A percentile compares a stretch with the other conserved stretches of the same genome.
These are phyloP conservation scores for Oxyria digyna DNA, from an alignment of 148 eudicot species.

Conservation along the genomic window DNA sequence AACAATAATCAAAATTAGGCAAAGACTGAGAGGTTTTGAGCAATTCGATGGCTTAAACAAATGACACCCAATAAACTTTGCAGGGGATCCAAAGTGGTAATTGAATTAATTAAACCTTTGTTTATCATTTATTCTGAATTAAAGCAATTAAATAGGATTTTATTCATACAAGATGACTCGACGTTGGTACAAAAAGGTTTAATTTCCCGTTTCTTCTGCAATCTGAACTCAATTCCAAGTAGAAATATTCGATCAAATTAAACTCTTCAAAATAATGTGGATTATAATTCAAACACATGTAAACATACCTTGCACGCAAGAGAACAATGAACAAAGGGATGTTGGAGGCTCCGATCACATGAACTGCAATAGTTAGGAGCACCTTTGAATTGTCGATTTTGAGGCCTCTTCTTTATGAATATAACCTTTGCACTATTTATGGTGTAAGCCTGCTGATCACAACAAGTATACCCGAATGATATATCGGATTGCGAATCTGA, in stretches of 20 bases:
- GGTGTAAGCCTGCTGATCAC: conserved; percentile 56
- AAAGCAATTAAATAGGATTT: neutral
- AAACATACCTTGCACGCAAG: conserved; percentile 81
- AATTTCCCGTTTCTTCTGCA: neutral
- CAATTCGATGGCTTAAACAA: conserved; percentile 1
- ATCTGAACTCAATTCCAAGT: neutral
- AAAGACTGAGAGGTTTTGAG: conserved; percentile 5
- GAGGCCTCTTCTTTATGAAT: conserved; percentile 93
- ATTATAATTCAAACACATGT: neutral
- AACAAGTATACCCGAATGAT: neutral
- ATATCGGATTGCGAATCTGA: neutral
- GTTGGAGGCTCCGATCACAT: conserved; percentile 92
- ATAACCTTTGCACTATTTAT: conserved; percentile 86
- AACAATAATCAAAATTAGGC: neutral
- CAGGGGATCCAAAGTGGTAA: conserved; percentile 8
- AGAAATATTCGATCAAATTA: neutral
- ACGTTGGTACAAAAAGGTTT: neutral
- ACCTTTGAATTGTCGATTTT: conserved; percentile 90
- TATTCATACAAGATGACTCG: neutral
- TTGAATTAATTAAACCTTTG: neutral
- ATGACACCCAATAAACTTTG: conserved; percentile 3
- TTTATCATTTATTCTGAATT: neutral
- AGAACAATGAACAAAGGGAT: conserved; percentile 87
- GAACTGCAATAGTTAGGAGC: conserved; percentile 89
- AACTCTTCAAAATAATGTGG: neutral